These are phyloP conservation scores for Ogataea trehalophila DNA, from an alignment of 805 yeast genomes.

Conservation along the genomic window DNA sequence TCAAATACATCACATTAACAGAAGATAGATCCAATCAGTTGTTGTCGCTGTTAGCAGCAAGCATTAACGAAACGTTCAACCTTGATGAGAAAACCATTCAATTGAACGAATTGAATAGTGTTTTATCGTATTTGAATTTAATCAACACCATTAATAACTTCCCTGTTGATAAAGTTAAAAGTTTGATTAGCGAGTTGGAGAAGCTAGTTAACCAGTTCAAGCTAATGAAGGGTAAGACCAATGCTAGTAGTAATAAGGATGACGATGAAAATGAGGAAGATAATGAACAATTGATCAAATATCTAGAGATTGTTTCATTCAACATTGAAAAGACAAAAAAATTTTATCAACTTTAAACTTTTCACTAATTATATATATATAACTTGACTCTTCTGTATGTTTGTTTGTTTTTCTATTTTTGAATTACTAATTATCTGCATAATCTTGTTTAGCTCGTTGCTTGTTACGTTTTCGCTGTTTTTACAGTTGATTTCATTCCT, in stretches of 20 bases:
- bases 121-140: slow-evolving; percentile 56
- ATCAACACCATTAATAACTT: slow-evolving; percentile 22
- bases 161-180: slow-evolving; percentile 3
- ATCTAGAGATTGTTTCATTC: slow-evolving; percentile 14
- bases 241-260: background rate
- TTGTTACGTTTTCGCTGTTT: background rate
- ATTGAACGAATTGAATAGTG: slow-evolving; percentile 33
- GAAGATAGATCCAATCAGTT: slow-evolving; percentile 39
- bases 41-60: slow-evolving; percentile 35
- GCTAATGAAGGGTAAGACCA: background rate
- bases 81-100: slow-evolving; percentile 9
- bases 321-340: slow-evolving; percentile 18
- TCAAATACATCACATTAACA: slow-evolving; percentile 39
- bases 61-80: slow-evolving; percentile 34
- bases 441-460: no score
- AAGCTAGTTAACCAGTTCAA: background rate
- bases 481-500: background rate
- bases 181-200: background rate
- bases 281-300: background rate
- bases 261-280: background rate
- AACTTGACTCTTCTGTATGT: no score
- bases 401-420: no score
- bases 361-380: background rate
- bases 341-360: slow-evolving; percentile 3
- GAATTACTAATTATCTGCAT: no score